Conservation (phyloP, 805 yeast genomes). For the Candida palmyrensis region DNA sequence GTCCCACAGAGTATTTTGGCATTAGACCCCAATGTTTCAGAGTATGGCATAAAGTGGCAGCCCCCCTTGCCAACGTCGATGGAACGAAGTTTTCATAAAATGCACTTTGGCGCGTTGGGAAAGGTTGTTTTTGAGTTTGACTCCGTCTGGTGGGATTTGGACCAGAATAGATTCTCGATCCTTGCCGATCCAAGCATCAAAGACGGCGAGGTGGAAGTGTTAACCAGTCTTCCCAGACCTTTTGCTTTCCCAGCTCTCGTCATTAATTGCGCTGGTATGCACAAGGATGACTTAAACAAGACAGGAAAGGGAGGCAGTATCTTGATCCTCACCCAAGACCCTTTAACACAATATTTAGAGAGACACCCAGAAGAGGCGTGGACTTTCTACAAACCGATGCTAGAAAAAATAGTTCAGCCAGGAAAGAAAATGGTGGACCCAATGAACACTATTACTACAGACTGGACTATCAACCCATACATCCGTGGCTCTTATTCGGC, state of each 20-base stretch:
- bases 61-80: conserved; percentile 17
- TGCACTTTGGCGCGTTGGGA: conserved; percentile 38
- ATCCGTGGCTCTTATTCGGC: conserved; percentile 82
- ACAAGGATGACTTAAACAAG: conserved; percentile 8
- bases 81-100: conserved; percentile 14
- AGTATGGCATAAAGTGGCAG: conserved; percentile 42
- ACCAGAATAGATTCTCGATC: conserved; percentile 40
- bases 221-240: conserved; percentile 29
- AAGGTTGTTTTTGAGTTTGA: conserved; percentile 40
- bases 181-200: conserved; percentile 28
- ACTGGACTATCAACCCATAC: conserved; percentile 80
- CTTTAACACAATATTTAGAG: conserved; percentile 60
- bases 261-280: conserved; percentile 53
- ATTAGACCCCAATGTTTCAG: conserved; percentile 20
- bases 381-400: conserved; percentile 52
- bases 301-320: conserved; percentile 44
- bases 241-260: conserved; percentile 59
- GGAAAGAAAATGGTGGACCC: conserved; percentile 17
- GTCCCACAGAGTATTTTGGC: conserved; percentile 72
- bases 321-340: conserved; percentile 65
- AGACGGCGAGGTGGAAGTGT: conserved; percentile 8
- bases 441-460: conserved; percentile 40
- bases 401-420: conserved; percentile 24
- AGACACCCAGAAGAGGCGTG: conserved; percentile 48
- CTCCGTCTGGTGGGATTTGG: conserved; percentile 38